Conservation (phyloP, 202 grass and related monocot species). For the Musa balbisiana region DNA sequence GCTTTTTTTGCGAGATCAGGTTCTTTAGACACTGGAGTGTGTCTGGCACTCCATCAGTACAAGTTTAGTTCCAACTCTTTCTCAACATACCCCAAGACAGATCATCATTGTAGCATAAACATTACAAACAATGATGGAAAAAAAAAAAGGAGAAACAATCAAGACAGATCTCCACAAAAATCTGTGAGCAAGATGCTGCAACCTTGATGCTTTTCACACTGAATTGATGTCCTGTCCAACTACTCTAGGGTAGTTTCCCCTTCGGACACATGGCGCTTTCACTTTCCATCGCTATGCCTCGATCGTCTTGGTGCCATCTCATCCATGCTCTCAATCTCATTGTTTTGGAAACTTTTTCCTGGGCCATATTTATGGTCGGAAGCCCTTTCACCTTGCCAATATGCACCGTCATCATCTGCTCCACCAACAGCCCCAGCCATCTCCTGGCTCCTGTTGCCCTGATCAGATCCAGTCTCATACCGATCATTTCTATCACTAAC, state of each 20-base stretch:
- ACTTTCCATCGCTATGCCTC: constrained; percentile 40
- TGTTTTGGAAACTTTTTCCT: constrained; percentile 41
- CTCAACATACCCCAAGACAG: neutral
- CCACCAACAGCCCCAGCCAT: constrained; percentile 30
- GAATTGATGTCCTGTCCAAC: neutral
- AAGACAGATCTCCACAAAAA: neutral
- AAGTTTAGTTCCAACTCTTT: neutral
- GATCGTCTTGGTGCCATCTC: constrained; percentile 71
- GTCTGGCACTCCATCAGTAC: neutral
- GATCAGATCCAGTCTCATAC: constrained; percentile 51
- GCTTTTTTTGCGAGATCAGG: no score
- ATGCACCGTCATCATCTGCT: constrained; percentile 29
- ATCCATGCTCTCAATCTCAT: constrained; percentile 77
- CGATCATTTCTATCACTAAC: constrained; percentile 38
- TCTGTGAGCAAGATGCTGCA: neutral
- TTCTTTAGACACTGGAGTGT: neutral
- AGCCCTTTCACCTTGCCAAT: constrained; percentile 28
- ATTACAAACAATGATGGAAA: neutral
- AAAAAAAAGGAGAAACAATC: neutral
- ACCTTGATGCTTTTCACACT: neutral
- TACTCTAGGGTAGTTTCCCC: neutral
- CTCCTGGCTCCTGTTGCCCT: constrained; percentile 50
- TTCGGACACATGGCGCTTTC: constrained; percentile 15
- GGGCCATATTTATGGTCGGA: constrained; percentile 33
- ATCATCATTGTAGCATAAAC: neutral